Evolutionary conservation across 176 grass and related monocot species (phyloP), one percentile per base, ranked within the genome.

Genomic region (Pharus latifolius): DNA sequence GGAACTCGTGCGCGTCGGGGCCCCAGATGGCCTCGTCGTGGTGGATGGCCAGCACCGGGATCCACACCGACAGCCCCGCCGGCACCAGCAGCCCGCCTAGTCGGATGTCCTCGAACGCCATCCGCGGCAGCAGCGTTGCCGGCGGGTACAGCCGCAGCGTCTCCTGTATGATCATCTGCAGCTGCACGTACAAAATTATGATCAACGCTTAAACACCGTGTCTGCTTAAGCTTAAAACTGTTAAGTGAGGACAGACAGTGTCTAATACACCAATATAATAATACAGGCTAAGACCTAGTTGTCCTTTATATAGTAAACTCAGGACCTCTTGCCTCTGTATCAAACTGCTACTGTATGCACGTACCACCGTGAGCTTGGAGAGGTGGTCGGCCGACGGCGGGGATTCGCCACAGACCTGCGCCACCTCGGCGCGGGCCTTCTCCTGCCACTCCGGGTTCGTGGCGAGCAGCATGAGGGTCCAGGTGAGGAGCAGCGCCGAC

Each of bases 81-180:
- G 92, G 92, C 49, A 96, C 75, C 44, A 56, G 78, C 3, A 96
- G 92, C 37, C 77, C 78, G 13, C 80, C 80, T 9, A 96, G 72
- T 34, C 46, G 82, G 16, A 96, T 81, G 73, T 96, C 92, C 56
- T 92, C 72, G 70, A 96, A 92, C 67, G 78, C 85, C 92, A 96
- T 92, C 69, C 92, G 64, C 1, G 92, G 92, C 69, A 96, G 85
- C 72, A 96, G 76, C 15, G 85, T 92, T 50, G 78, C 90, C 49
- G 90, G 90, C 6, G 90, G 90, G 30, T 92, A 92, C 19, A 92
- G 70, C 70, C 90, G 64, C 56, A 92, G 63, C 12, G 90, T 77
- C 70, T 92, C 90, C 32, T 98, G 83, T 46, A 98, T 98, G 65
- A 98, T 90, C 94, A 93, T 98, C 31, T 92, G 89, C 6, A 96